Conservation (phyloP, 176 grass and related monocot genomes). For the Eragrostis nindensis region DNA sequence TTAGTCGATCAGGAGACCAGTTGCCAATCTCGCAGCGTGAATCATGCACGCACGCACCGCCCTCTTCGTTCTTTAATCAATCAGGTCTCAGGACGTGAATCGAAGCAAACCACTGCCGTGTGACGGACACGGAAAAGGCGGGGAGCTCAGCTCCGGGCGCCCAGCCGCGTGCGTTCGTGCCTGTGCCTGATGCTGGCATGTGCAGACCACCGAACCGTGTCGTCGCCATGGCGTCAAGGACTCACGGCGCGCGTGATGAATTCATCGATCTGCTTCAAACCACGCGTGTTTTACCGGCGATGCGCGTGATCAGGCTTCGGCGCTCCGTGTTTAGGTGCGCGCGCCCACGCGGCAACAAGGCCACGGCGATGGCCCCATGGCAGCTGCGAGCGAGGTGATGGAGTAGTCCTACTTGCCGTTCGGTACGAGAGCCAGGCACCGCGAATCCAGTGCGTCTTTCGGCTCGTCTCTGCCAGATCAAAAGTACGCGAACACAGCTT, state of each 20-base stretch:
- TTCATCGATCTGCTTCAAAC: too few relatives aligned
- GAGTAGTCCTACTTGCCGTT: constrained; percentile 37
- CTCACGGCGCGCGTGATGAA: too few relatives aligned
- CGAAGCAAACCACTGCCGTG: background rate
- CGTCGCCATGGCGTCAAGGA: too few relatives aligned
- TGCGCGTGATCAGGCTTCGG: too few relatives aligned
- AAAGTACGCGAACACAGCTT: constrained; percentile 4
- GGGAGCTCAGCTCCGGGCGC: background rate
- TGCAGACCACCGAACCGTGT: too few relatives aligned
- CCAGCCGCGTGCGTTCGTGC: too few relatives aligned
- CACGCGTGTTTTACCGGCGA: too few relatives aligned
- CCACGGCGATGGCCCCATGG: background rate
- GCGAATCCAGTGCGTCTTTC: background rate
- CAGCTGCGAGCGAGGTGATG: constrained; percentile 12
- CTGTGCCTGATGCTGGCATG: too few relatives aligned
- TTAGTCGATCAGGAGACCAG: constrained; percentile 9
- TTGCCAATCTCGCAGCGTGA: background rate
- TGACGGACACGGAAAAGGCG: background rate
- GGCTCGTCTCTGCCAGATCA: background rate
- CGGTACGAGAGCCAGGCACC: constrained; percentile 4
- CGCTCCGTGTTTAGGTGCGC: background rate
- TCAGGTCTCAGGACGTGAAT: background rate
- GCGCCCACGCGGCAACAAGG: background rate
- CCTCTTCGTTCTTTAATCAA: background rate
- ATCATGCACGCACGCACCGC: background rate